These are phyloP conservation scores for Colletotrichum melonis DNA, from an alignment of 2,329 filamentous ascomycete genomes.

Conservation along the genomic window DNA sequence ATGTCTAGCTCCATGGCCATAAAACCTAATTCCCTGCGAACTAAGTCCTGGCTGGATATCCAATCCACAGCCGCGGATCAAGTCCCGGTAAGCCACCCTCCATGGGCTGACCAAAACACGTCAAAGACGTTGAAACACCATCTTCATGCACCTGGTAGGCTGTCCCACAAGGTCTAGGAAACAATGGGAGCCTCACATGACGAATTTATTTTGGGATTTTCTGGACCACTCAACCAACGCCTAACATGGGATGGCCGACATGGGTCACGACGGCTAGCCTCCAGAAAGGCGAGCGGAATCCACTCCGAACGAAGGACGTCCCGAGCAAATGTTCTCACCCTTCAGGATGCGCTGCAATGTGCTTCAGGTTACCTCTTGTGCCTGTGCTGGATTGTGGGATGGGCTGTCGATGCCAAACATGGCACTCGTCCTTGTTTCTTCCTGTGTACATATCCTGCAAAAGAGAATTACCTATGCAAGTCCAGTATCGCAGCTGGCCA, in stretches of 20 bases:
- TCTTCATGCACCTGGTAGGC: constrained; percentile 17
- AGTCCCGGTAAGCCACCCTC: constrained; percentile 1
- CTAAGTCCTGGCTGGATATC: background rate
- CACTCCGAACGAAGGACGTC: constrained; percentile 9
- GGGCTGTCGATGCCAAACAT: constrained; percentile 2
- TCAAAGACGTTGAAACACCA: constrained; percentile 22
- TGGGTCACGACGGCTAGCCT: background rate
- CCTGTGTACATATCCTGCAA: constrained; percentile 7
- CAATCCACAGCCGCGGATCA: background rate
- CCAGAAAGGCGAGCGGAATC: background rate
- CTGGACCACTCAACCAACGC: background rate
- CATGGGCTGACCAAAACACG: constrained; percentile 15
- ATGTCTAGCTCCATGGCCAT: background rate
- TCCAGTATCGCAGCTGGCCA: background rate
- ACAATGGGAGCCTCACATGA: constrained; percentile 18
- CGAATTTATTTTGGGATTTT: constrained; percentile 2
- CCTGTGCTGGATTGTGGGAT: background rate
- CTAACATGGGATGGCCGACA: background rate
- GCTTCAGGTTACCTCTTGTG: constrained; percentile 1
- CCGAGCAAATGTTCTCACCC: background rate
- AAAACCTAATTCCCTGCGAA: constrained; percentile 7
- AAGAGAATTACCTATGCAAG: background rate
- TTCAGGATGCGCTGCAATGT: background rate
- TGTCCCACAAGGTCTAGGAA: background rate
- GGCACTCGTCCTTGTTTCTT: constrained; percentile 11